These are phyloP conservation scores for Suhomyces sp. DNA, from an alignment of 805 yeast species.

Conservation along the genomic window DNA sequence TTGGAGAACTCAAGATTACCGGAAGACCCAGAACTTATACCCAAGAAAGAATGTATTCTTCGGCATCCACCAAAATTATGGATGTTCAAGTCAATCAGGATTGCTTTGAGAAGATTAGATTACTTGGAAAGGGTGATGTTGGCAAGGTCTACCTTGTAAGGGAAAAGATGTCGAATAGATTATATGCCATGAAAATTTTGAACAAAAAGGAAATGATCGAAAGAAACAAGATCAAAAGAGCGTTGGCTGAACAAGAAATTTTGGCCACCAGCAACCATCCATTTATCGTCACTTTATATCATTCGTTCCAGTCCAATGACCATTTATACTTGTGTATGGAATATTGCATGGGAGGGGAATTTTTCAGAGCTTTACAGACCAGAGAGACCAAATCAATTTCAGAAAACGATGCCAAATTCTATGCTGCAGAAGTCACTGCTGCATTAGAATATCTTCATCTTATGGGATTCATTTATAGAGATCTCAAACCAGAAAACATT, in stretches of 20 bases:
- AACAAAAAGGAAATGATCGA: constrained; percentile 92
- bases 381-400: constrained; percentile 79
- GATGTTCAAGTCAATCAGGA: constrained; percentile 82
- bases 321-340: constrained; percentile 94
- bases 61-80: constrained; percentile 68
- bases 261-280: constrained; percentile 95
- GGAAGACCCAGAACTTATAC: constrained; percentile 41
- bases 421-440: constrained; percentile 96
- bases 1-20: constrained; percentile 40
- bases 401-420: constrained; percentile 88
- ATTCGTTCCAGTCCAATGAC: constrained; percentile 93
- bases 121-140: constrained; percentile 97
- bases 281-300: constrained; percentile 92
- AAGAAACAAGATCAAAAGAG: constrained; percentile 91
- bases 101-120: constrained; percentile 82
- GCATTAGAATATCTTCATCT: constrained; percentile 93
- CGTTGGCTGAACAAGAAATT: constrained; percentile 94
- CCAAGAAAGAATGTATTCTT: constrained; percentile 62
- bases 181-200: constrained; percentile 91
- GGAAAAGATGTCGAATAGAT: constrained; percentile 69
- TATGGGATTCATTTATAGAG: constrained; percentile 97
- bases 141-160: constrained; percentile 93
- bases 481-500: constrained; percentile 94
- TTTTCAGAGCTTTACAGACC: constrained; percentile 92
- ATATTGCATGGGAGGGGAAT: constrained; percentile 99